Percentiles rank a stretch among this genome's conserved stretches.
These are phyloP conservation scores for Cinnamomum chago DNA, from an alignment of 164 flowering plant genomes.

Conservation along the genomic window DNA sequence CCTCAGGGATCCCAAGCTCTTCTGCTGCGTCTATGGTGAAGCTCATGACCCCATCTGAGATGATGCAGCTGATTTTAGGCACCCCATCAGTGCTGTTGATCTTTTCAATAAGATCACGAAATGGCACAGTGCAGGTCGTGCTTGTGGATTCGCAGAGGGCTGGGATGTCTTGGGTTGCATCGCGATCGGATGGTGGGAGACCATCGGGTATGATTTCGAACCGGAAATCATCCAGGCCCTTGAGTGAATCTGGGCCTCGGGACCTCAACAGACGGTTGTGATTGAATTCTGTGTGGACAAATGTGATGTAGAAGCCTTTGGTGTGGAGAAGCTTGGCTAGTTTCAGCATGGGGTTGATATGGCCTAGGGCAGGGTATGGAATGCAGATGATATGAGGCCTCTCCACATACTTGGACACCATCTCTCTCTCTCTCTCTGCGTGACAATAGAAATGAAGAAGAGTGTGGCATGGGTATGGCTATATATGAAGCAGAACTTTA, in stretches of 20 bases:
- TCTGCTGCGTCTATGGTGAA: conserved; percentile 9
- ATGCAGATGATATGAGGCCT: conserved; percentile 2
- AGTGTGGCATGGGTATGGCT: no score
- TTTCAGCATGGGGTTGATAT: conserved; percentile 5
- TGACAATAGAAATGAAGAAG: no score
- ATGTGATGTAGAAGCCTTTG: conserved; percentile 28
- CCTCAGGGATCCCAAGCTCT: conserved; percentile 11
- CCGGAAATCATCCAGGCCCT: conserved; percentile 25
- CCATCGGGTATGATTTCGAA: conserved; percentile 36
- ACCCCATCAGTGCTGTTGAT: neutral
- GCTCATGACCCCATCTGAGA: conserved; percentile 11
- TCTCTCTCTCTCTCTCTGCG: neutral
- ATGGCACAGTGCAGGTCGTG: conserved; percentile 1
- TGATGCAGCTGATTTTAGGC: conserved; percentile 13
- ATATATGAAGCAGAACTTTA: no score
- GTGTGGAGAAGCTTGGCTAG: conserved; percentile 18
- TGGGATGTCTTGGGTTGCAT: conserved; percentile 35
- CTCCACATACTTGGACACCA: neutral
- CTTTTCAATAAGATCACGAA: conserved; percentile 1
- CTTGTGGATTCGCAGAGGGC: conserved; percentile 22
- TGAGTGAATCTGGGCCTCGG: conserved; percentile 8
- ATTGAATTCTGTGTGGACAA: conserved; percentile 20
- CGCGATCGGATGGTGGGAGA: conserved; percentile 33
- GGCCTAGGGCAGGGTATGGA: conserved; percentile 10
- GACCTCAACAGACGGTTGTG: conserved; percentile 12